Base-by-base conservation (phyloP, 2,329 filamentous ascomycete species). In the Fusarium sp. region DNA sequence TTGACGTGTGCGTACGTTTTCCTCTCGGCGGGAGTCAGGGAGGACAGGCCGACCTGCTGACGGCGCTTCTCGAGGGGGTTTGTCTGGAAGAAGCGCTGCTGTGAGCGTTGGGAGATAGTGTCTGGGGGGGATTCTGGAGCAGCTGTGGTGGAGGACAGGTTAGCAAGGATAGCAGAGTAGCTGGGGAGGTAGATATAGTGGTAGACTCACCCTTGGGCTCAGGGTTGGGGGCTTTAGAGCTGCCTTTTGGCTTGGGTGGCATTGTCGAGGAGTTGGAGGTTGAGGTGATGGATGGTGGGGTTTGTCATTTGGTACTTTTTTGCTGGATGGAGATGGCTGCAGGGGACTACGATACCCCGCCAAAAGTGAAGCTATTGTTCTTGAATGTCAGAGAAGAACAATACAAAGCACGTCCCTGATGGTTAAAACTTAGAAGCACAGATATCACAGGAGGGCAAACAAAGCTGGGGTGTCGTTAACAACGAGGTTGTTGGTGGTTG, bases 21-120 rank as follows among this genome's bases (percentile, higher is more conserved):
- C 56, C 78, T 79, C 53, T 87, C 83, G 49, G 78, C 74, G 3
- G 80, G 74, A 9, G 78, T 79, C 34, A 85, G 77, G 41, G 74
- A 77, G 34, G 78, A 70, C 61, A 83, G 72, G 42, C 81, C 82
- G 52, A 75, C 74, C 61, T 81, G 73, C 58, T 81, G 78, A 64
- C 79, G 74, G 29, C 76, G 73, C 54, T 78, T 74, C 54, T 81
- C 77, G 75, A 80, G 72, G 8, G 83, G 83, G 64, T 83, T 83
- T 49, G 81, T 82, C 55, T 78, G 75, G 75, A 80, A 78, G 76
- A 80, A 82, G 55, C 78, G 79, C 56, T 81, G 75, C 54, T 76
- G 73, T 62, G 79, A 79, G 47, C 79, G 80, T 59, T 85, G 80
- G 73, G 76, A 75, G 67, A 85, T 70, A 13, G 84, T 86, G 61